phyloP scores from a whole-genome alignment of 108 stramenopile genomes.

The Stephanodiscus triporus region DNA sequence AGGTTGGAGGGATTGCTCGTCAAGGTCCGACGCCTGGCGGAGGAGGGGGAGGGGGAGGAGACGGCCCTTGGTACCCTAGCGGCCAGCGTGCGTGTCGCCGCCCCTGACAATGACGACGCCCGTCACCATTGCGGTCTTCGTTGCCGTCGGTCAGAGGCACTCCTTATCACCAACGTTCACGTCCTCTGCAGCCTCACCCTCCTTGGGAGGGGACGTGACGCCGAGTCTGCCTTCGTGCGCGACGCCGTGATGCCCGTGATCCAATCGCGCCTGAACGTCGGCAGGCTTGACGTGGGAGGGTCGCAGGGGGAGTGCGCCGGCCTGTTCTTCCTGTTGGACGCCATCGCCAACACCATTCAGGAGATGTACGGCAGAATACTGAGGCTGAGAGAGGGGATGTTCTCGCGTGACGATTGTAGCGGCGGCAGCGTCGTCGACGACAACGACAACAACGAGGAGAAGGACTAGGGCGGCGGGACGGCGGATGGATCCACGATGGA shows the following conservation, averaged over 20 bases:
- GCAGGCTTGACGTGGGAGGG: constrained; percentile 85
- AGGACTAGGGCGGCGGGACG: too few species aligned
- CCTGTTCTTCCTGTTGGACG: constrained; percentile 70
- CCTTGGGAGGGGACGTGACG: constrained; percentile 73
- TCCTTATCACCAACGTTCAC: constrained; percentile 74
- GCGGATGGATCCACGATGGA: constrained; percentile 37
- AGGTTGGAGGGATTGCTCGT: constrained; percentile 66
- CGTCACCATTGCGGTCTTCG: too few species aligned
- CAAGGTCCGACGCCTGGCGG: constrained; percentile 44
- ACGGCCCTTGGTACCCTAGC: too few species aligned
- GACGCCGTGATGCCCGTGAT: constrained; percentile 89
- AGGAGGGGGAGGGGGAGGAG: constrained; percentile 17
- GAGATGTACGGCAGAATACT: constrained; percentile 68
- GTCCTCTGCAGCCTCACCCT: constrained; percentile 77
- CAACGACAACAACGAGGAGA: constrained; percentile 6
- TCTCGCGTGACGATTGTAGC: constrained; percentile 20
- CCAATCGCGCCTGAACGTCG: constrained; percentile 84
- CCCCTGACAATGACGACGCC: too few species aligned
- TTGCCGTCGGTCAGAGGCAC: constrained; percentile 22
- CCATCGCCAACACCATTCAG: constrained; percentile 61
- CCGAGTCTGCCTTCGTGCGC: constrained; percentile 83
- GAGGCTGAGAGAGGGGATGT: constrained; percentile 73
- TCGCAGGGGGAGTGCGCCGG: constrained; percentile 90
- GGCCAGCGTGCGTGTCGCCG: too few species aligned
- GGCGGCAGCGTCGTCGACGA: neutral